Conservation (phyloP, 1,139 yeast species). For the Yamadazyma dendronema region DNA sequence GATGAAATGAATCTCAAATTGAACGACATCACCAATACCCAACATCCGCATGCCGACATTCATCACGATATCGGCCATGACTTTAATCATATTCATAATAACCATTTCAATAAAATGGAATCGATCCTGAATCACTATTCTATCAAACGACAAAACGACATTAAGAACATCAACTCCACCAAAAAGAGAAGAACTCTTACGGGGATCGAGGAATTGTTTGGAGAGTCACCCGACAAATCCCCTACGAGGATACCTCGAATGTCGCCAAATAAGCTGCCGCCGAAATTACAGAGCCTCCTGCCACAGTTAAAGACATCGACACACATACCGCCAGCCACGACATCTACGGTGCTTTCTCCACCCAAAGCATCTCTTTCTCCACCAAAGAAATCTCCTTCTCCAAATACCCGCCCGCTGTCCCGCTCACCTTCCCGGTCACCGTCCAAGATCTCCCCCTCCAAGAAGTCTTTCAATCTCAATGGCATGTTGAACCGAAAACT, state of each 20-base stretch:
- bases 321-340: no score
- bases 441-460: constrained; percentile 12
- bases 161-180: constrained; percentile 6
- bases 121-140: constrained; percentile 43
- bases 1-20: constrained; percentile 36
- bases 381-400: constrained; percentile 1
- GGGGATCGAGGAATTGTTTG: constrained; percentile 21
- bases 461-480: constrained; percentile 36
- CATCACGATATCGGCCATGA: not conserved
- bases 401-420: no score
- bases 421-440: no score
- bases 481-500: constrained; percentile 25
- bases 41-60: not conserved
- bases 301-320: no score
- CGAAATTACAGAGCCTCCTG: constrained; percentile 1
- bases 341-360: no score
- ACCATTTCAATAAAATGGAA: constrained; percentile 40
- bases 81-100: constrained; percentile 24
- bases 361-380: no score
- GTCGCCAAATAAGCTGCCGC: constrained; percentile 4
- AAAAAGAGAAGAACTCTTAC: constrained; percentile 35
- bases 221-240: not conserved
- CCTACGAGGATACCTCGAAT: not conserved
- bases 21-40: constrained; percentile 12
- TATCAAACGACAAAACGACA: constrained; percentile 14